Percentiles rank a stretch among this genome's conserved stretches.
These are phyloP conservation scores for Globisporangium cystogenes DNA, from an alignment of 352 stramenopile species.

Conservation along the genomic window DNA sequence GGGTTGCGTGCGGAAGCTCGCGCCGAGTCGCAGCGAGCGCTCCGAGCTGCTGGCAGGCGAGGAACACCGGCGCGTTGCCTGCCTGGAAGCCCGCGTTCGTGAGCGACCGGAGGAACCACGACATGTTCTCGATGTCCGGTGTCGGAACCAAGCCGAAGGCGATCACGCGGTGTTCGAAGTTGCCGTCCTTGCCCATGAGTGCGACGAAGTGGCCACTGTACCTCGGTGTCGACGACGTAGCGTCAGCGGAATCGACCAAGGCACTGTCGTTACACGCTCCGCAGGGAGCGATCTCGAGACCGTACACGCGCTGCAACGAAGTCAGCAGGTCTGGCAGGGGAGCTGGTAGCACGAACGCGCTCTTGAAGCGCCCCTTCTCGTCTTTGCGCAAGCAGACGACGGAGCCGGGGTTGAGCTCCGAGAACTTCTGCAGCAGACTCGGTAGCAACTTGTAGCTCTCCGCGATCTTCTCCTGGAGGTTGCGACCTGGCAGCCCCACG, in stretches of 20 bases:
- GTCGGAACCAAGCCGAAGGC: constrained; percentile 65
- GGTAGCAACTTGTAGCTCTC: constrained; percentile 84
- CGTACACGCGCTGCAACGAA: constrained; percentile 60
- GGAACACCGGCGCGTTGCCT: constrained; percentile 50
- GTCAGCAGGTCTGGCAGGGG: constrained; percentile 35
- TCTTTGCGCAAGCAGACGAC: constrained; percentile 60
- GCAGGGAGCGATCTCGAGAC: constrained; percentile 70
- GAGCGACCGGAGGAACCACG: constrained; percentile 63
- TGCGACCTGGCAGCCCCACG: constrained; percentile 54
- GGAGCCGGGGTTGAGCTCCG: constrained; percentile 65
- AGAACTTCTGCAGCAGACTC: constrained; percentile 63
- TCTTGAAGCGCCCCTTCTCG: constrained; percentile 54
- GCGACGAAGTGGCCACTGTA: constrained; percentile 61
- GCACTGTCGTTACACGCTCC: constrained; percentile 23
- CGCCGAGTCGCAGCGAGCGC: constrained; percentile 47
- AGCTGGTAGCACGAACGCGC: constrained; percentile 66
- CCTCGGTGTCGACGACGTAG: background rate
- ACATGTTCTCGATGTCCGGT: constrained; percentile 61
- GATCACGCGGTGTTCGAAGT: constrained; percentile 57
- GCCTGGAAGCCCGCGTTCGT: constrained; percentile 46
- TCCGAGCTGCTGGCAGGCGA: constrained; percentile 50
- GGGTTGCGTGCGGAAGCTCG: constrained; percentile 45
- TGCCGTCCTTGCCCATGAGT: constrained; percentile 63
- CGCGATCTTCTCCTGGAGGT: constrained; percentile 65
- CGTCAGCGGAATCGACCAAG: background rate